Percentiles rank a stretch among this genome's conserved stretches.
Evolutionary conservation across 192 early-diverging fungal species (phyloP).

Genomic region (Mortierella claussenii): DNA sequence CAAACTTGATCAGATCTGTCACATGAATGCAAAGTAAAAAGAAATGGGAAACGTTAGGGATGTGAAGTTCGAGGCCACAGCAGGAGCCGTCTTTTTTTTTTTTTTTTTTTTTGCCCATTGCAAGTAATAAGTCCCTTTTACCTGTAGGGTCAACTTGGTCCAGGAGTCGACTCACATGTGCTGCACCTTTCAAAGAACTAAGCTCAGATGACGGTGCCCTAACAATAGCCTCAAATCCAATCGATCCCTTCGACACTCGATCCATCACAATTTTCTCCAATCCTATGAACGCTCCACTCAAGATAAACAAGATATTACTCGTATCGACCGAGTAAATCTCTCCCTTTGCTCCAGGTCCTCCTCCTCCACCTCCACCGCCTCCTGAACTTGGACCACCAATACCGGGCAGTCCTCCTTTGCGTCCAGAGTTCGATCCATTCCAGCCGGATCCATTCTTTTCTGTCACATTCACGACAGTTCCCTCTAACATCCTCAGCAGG

Average conservation of each 20-base stretch:
- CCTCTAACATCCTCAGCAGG: slow-evolving; percentile 88
- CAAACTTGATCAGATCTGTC: slow-evolving; percentile 88
- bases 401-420: slow-evolving; percentile 33
- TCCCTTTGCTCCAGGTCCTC: slow-evolving; percentile 64
- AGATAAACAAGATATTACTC: slow-evolving; percentile 90
- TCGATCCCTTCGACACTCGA: slow-evolving; percentile 81
- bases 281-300: slow-evolving; percentile 91
- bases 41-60: too few relatives aligned
- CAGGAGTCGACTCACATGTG: slow-evolving; percentile 36
- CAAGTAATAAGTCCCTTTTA: too few relatives aligned
- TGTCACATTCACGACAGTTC: slow-evolving; percentile 87
- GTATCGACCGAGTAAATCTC: slow-evolving; percentile 91
- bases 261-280: slow-evolving; percentile 84
- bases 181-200: slow-evolving; percentile 20
- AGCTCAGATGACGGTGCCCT: slow-evolving; percentile 48
- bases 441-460: slow-evolving; percentile 76
- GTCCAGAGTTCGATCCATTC: slow-evolving; percentile 26
- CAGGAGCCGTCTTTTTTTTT: too few relatives aligned
- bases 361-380: slow-evolving; percentile 36
- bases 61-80: too few relatives aligned
- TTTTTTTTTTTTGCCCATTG: too few relatives aligned
- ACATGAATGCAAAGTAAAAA: too few relatives aligned
- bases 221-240: slow-evolving; percentile 80
- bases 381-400: slow-evolving; percentile 43
- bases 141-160: slow-evolving; percentile 49